Base-by-base conservation (phyloP, 495 filamentous ascomycete genomes). In the Podospora pseudoanserina region DNA sequence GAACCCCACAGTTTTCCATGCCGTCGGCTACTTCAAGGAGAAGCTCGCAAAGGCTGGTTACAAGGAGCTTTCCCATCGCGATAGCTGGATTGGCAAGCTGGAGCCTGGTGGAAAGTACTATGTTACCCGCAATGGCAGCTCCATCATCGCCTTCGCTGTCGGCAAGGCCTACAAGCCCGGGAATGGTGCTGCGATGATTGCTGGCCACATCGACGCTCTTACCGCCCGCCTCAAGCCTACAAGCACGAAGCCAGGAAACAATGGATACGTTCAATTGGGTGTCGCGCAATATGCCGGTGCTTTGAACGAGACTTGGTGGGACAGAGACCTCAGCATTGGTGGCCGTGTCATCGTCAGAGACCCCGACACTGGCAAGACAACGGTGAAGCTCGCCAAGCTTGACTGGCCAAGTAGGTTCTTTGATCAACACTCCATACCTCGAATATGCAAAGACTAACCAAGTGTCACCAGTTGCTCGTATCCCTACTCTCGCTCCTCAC, bases 1-100 rank as follows among this genome's bases (percentile, higher is more conserved):
- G 30, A 96, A 97, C 76, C 94, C 95, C 0, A 99, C 95, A 7
- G 88, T 96, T 57, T 99, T 94, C 76, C 95, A 99, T 73, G 87
- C 91, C 13, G 91, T 96, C 30, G 84, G 85, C 66, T 85, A 90
- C 70, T 91, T 96, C 74, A 86, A 88, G 68, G 82, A 87, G 71
- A 85, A 91, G 69, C 86, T 97, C 61, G 81, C 86, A 68, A 83
- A 83, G 27, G 79, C 86, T 30, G 94, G 92, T 55, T 99, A 91
- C 79, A 85, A 80, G 68, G 87, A 88, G 82, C 88, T 99, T 19
- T 89, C 88, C 7, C 90, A 93, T 78, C 87, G 94, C 23, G 87
- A 92, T 67, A 79, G 79, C 60, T 99, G 95, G 95, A 82, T 81
- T 19, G 82, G 82, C n/a, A 87, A 91, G 73, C 82, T 97, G 53